Evolutionary conservation across 768 basidiomycete genomes (phyloP).

Genomic region (Lactarius deliciosus): DNA sequence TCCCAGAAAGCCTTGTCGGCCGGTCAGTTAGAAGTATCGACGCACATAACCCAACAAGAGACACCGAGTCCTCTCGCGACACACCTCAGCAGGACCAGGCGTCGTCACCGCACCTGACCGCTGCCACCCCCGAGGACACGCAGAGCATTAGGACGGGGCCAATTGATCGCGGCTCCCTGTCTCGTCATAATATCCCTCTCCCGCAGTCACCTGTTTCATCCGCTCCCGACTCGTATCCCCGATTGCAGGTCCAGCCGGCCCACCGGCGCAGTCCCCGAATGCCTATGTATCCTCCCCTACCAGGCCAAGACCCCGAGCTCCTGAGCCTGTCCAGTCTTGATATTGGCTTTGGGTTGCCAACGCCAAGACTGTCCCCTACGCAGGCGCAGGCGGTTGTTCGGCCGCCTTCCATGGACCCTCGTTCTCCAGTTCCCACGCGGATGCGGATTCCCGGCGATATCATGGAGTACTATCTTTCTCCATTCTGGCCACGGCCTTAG

Average conservation of each 20-base stretch:
- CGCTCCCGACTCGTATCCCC: not conserved
- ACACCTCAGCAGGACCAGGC: not conserved
- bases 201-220: constrained; percentile 9
- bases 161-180: not conserved
- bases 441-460: constrained; percentile 10
- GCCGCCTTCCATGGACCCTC: constrained; percentile 16
- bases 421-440: constrained; percentile 7
- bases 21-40: not conserved
- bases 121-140: not conserved
- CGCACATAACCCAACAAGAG: not conserved
- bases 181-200: constrained; percentile 6
- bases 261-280: constrained; percentile 6
- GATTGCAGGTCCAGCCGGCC: constrained; percentile 16
- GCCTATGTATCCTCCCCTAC: constrained; percentile 17
- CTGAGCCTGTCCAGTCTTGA: constrained; percentile 1
- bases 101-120: not conserved
- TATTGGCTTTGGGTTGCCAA: constrained; percentile 7
- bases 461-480: not conserved
- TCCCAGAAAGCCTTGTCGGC: not conserved
- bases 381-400: constrained; percentile 2
- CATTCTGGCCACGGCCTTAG: not conserved
- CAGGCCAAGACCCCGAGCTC: not conserved
- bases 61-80: not conserved
- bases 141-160: not conserved
- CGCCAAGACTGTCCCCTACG: not conserved